A percentile compares a stretch with the other conserved stretches of the same genome.
Conservation (phyloP, 2,329 filamentous ascomycete genomes). For the Colletotrichum sp. region DNA sequence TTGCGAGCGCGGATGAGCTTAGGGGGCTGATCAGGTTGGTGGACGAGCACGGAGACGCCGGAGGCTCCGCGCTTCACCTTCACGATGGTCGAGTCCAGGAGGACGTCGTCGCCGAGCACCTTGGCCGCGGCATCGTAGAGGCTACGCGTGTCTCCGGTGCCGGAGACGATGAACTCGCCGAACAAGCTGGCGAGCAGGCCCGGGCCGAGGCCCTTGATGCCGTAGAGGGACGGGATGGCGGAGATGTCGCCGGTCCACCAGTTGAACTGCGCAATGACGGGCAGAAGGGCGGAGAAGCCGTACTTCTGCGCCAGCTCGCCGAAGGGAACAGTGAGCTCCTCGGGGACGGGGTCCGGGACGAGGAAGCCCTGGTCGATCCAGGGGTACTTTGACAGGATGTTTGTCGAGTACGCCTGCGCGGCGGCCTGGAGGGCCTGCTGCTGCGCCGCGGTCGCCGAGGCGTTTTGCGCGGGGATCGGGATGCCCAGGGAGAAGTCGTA, state of each 20-base stretch:
- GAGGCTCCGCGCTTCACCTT: constrained; percentile 27
- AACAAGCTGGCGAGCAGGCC: constrained; percentile 21
- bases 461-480: constrained; percentile 8
- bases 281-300: constrained; percentile 38
- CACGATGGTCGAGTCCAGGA: constrained; percentile 29
- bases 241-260: constrained; percentile 45
- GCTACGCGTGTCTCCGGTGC: constrained; percentile 25
- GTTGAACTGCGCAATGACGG: constrained; percentile 35
- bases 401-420: constrained; percentile 1
- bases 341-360: constrained; percentile 47
- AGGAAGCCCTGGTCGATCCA: constrained; percentile 31
- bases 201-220: constrained; percentile 37
- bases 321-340: constrained; percentile 47
- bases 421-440: constrained; percentile 2
- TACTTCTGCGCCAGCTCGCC: constrained; percentile 47
- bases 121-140: constrained; percentile 31
- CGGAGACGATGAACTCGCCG: constrained; percentile 27
- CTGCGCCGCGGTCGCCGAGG: not conserved
- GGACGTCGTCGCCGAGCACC: constrained; percentile 30
- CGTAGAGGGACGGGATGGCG: constrained; percentile 40
- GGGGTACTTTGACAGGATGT: constrained; percentile 11
- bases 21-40: not conserved
- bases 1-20: constrained; percentile 21
- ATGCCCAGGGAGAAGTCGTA: constrained; percentile 23
- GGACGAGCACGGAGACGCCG: constrained; percentile 27